These are phyloP conservation scores for Obelidium mucronatum DNA, from an alignment of 192 early-diverging fungal species.

Conservation along the genomic window DNA sequence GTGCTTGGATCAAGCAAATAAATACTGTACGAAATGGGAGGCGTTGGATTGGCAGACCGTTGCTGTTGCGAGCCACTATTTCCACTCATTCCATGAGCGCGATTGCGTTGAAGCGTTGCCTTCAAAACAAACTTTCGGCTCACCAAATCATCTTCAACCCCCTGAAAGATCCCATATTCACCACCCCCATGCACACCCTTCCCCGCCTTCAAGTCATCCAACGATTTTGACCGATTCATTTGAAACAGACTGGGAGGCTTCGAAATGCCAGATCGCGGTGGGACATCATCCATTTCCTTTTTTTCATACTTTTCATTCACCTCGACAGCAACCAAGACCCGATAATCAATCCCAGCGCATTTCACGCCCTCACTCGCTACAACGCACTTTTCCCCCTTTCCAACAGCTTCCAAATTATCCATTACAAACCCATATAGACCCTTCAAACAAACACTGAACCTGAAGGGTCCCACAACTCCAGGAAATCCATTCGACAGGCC, in stretches of 20 bases:
- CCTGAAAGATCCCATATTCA: neutral
- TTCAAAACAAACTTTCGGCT: slow-evolving; percentile 28
- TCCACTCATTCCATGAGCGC: slow-evolving; percentile 9
- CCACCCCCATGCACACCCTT: neutral
- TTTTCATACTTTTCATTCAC: slow-evolving; percentile 22
- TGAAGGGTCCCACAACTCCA: slow-evolving; percentile 30
- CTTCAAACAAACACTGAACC: slow-evolving; percentile 44
- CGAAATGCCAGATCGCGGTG: neutral
- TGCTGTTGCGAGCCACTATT: neutral
- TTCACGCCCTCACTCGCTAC: slow-evolving; percentile 36
- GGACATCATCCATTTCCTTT: neutral
- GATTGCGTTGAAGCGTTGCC: slow-evolving; percentile 42
- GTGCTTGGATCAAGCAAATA: slow-evolving; percentile 31
- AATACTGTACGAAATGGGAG: slow-evolving; percentile 42
- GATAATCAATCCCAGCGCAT: slow-evolving; percentile 51
- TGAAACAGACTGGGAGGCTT: neutral
- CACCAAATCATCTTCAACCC: neutral
- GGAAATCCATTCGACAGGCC: neutral
- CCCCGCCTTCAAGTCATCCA: slow-evolving; percentile 26
- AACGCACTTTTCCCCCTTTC: slow-evolving; percentile 1
- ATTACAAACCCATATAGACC: slow-evolving; percentile 37
- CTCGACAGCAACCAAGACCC: slow-evolving; percentile 41
- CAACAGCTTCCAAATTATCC: slow-evolving; percentile 3
- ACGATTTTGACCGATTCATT: slow-evolving; percentile 5
- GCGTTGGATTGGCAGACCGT: neutral